Base-by-base conservation (phyloP, 2,329 filamentous ascomycete species). In the Rhytidhysteron rufulum region DNA sequence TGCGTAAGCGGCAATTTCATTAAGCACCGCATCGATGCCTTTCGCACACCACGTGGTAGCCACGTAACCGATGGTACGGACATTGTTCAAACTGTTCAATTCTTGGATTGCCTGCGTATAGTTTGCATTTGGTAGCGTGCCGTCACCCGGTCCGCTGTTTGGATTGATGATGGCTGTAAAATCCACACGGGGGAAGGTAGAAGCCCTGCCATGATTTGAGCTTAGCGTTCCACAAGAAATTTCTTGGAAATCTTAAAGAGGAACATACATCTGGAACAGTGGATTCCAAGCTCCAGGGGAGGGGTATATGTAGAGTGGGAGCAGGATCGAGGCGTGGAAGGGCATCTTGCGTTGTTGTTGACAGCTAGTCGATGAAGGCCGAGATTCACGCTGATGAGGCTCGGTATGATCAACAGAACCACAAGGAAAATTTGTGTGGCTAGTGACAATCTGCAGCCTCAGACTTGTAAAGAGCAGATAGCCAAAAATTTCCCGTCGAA, bases 131-230 rank as follows among this genome's bases (percentile, higher is more conserved):
- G 70, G 70, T 42, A 71, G 47, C 33, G 62, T 45, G 34, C 57
- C 49, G 39, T 55, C 61, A 53, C 73, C 74, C 51, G 68, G 74
- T 47, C 59, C 77, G 48, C 54, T 71, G 46, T 65, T 65, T 55
- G 68, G 65, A 43, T 76, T 77, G 43, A 75, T 68, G 42, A 72
- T 63, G 21, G 74, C 66, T 31, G 75, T 76, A 50, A 77, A 76
- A 40, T 73, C 63, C 49, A 69, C 53, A 39, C 62, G 48, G 24
- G 66, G 66, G 48, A 70, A 53, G 6, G 42, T 48, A 24, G 43
- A 47, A 37, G 49, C 57, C 37, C 57, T 60, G 43, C 31, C 16
- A 18, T 41, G 29, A 49, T 55, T 40, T 53, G 45, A 44, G 19
- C 13, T 25, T 33, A 35, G 24, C 21, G 24, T 29, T 30, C 32